Base-by-base conservation (phyloP, 495 filamentous ascomycete genomes). In the Penicillium herquei region DNA sequence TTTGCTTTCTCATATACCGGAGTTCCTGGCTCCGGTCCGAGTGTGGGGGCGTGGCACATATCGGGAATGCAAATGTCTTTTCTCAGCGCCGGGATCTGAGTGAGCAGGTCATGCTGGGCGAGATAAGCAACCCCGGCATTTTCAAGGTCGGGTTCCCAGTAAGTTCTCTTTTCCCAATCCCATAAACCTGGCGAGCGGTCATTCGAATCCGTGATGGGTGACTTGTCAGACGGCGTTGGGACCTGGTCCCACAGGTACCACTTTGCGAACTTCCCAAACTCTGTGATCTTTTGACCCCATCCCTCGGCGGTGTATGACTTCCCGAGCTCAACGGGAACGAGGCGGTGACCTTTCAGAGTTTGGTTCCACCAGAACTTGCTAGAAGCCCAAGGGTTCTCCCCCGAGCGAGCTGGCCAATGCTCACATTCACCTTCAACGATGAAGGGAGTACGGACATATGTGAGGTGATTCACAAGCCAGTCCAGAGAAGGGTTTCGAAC, bases 271-370 rank as follows among this genome's bases (percentile, higher is more conserved):
- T 89, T 78, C 40, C 73, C 70, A 54, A 98, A 95, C 3, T 83
- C 70, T 11, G 97, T 80, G 34, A 98, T 85, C 54, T 80, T 81
- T 66, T 99, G 94, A 0, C 87, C 85, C 94, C 95, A 99, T 12
- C 78, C 85, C 17, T 81, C 82, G 55, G 94, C 89, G 7, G 91
- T 92, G 61, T 99, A 99, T 57, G 84, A 90, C 45, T 89, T 75
- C 7, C 94, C 94, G n/a, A 96, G 65, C 66, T 99, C 94, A 12
- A 98, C 79, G 0, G 94, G 94, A 1, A 98, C 86, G 2, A 96
- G 81, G 39, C 94, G 79, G 21, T 84, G 78, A 1, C 95, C 94
- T 9, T 73, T 77, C 40, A 96, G 81, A 0, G 94, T 98, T 42
- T 78, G 83, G 6, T 82, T 76, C 17, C 90, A 74, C 59, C 96